Evolutionary conservation across 2,329 filamentous ascomycete genomes (phyloP), one percentile per base, ranked within the genome.

Genomic region (Fusarium sp.): DNA sequence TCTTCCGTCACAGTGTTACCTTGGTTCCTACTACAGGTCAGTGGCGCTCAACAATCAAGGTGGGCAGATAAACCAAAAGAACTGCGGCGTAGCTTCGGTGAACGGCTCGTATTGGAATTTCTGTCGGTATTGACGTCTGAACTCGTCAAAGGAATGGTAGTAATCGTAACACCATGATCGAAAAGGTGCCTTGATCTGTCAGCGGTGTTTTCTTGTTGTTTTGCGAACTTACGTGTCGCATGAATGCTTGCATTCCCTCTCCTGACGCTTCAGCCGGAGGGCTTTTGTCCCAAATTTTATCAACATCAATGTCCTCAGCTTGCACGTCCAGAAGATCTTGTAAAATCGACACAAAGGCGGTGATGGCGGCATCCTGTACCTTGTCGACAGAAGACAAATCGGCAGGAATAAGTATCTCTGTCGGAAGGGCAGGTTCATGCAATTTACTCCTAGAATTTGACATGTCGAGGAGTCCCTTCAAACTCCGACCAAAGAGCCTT

Each of bases 141-240:
- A 81, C 0, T 54, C 43, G 17, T 74, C 65, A 53, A 77, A 79
- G 7, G 69, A 54, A 40, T 76, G 70, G 51, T 75, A 78, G 52
- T 78, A 79, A 9, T 78, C 77, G 64, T 77, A 76, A 51, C 76
- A 79, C 52, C 76, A 77, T 2, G 72, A 72, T 3, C 62, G 57
- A 31, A 78, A 79, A 1, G 76, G 69, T 5, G 74, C 74, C 78
- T 81, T 17, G 11, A 2, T 8, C 13, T 31, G 57, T 76, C 15
- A 76, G 63, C 5, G 13, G 15, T 3, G 28, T 14, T 11, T 21
- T 38, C 10, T 33, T 3, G 15, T 3, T 1, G 10, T 21, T 4
- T 21, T 19, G 3, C 2, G 11, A 17, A 65, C 74, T 63, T 42
- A 79, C 79, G n/a, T 76, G 57, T 31, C 58, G 58, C 60, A 80